Evolutionary conservation across 2,329 filamentous ascomycete species (phyloP), one percentile per base, ranked within the genome.

Genomic region (Boeremia lycopersici): DNA sequence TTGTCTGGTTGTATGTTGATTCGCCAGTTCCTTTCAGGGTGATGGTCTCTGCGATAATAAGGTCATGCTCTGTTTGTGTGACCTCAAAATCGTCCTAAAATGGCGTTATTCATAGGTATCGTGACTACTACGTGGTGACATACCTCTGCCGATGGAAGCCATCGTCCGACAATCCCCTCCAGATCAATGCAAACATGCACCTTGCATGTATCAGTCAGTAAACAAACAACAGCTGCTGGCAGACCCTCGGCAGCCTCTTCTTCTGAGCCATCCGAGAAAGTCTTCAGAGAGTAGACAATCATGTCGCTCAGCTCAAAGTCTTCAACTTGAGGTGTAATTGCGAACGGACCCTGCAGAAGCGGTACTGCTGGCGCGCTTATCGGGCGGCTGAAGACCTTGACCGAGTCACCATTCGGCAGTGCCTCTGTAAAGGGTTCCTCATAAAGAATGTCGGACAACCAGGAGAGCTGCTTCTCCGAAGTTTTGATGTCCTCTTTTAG

Each of bases 341-440:
- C 72, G 69, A 87, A 88, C 0, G 86, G 86, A 0, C 86, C 86
- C 69, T 88, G 86, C 29, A 88, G 72, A 50, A 82, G 80, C 1
- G 86, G 84, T 42, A 87, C 81, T 0, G 82, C 75, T 31, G 84
- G 81, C 5, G 80, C 80, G 51, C 77, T 79, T 8, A 74, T 63
- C 1, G 86, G 86, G 29, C 85, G 80, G 12, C 73, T 74, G 58
- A 84, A 84, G n/a, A 86, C 77, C 62, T 86, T 82, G 19, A 78
- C 72, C 3, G 65, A 59, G 25, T 74, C 69, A 10, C 78, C 78
- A 30, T 74, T 70, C 11, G 76, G 76, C 1, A 76, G 69, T 9
- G 75, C 72, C 2, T 76, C 71, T 1, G 69, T 56, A 30, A 77
- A 65, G 5, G 82, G 78, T 25, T 86, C 82, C 56, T 86, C 81